Conservation (phyloP, 2,329 filamentous ascomycete species). For the Venturia aucupariae region DNA sequence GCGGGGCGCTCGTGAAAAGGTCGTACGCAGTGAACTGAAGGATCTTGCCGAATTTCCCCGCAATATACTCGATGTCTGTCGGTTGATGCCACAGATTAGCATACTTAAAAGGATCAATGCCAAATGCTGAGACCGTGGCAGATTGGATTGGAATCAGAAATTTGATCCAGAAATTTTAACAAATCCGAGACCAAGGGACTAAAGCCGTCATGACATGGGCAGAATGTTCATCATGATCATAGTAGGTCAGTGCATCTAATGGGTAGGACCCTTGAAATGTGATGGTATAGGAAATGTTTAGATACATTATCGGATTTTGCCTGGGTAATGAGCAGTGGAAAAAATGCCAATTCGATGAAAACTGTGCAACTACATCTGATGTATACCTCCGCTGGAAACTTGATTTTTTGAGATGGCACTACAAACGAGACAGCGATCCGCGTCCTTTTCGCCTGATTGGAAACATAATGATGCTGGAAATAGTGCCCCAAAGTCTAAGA, state of each 20-base stretch:
- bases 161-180: background rate
- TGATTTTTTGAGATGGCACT: too few species aligned
- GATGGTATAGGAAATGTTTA: background rate
- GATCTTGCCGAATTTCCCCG: slow-evolving; percentile 4
- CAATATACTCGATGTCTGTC: background rate
- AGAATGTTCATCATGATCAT: background rate
- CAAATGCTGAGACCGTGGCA: background rate
- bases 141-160: background rate
- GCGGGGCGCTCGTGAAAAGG: slow-evolving; percentile 3
- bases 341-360: too few species aligned
- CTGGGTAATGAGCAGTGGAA: too few species aligned
- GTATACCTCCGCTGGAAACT: too few species aligned
- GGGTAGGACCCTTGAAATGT: background rate
- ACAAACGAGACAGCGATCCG: too few species aligned
- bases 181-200: background rate
- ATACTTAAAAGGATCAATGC: background rate
- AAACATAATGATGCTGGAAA: too few species aligned
- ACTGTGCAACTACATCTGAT: too few species aligned
- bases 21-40: background rate
- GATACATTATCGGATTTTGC: background rate
- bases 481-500: too few species aligned
- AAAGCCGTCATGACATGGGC: background rate
- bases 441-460: too few species aligned
- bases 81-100: slow-evolving; percentile 1
- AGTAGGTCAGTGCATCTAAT: background rate